phyloP scores from a whole-genome alignment of 2,329 filamentous ascomycete genomes.

The Annulohypoxylon truncatum region DNA sequence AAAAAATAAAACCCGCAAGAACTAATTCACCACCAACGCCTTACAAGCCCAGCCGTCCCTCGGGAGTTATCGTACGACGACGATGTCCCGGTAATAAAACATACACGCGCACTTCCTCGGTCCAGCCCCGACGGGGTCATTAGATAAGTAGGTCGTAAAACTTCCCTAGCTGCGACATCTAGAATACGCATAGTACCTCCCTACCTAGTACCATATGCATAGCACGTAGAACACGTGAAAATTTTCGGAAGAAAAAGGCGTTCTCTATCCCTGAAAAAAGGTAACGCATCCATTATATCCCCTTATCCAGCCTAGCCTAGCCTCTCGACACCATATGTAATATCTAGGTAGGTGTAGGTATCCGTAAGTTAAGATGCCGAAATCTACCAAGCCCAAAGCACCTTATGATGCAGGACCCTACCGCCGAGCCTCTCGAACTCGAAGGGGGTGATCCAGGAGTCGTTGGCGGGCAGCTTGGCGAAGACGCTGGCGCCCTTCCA shows the following conservation, averaged over 20 bases:
- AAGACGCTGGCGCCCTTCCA: constrained; percentile 99
- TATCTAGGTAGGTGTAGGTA: not conserved
- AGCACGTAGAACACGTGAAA: not conserved
- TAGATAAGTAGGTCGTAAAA: not conserved
- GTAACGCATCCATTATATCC: too few relatives aligned
- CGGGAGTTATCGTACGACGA: constrained; percentile 1
- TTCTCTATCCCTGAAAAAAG: not conserved
- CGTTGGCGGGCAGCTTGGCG: constrained; percentile 90
- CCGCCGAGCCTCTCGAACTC: constrained; percentile 90
- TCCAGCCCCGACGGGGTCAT: not conserved
- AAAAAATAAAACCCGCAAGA: not conserved
- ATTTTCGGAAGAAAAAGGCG: not conserved
- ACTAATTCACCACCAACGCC: constrained; percentile 24
- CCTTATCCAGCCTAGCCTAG: too few relatives aligned
- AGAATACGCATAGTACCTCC: not conserved
- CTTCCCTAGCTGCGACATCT: not conserved
- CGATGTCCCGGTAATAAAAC: constrained; percentile 1
- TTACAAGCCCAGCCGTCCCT: constrained; percentile 19
- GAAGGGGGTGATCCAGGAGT: constrained; percentile 89
- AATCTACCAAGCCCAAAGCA: constrained; percentile 70
- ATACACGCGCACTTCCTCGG: not conserved
- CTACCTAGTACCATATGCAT: too few relatives aligned
- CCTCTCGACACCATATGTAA: too few relatives aligned
- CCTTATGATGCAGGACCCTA: constrained; percentile 86
- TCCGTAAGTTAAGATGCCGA: not conserved